Evolutionary conservation across 441 rosid genomes (phyloP), one percentile per base, ranked within the genome.

Genomic region (Erodium trifolium): DNA sequence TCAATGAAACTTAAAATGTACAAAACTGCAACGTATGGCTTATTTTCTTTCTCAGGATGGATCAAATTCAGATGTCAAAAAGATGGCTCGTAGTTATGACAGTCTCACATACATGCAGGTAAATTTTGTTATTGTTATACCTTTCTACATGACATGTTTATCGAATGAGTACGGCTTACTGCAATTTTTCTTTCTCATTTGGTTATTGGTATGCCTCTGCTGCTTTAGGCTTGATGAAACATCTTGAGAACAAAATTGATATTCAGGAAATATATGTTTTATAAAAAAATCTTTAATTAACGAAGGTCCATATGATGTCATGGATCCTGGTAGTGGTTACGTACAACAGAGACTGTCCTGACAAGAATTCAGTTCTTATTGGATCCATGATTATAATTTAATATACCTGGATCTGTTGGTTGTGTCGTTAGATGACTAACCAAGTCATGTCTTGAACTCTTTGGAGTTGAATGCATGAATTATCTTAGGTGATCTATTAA

Each of bases 71-170:
- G 78, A 68, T 49, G 99, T 93, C 68, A 85, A 74, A 85, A 72
- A 71, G 78, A 87, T 84, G 86, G 91, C 97, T 71, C 68, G 86
- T 92, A 90, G 93, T 80, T 90, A 86, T 84, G 81, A 81, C 75
- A 82, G 87, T 69, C 84, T 94, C 72, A 85, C 91, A 31, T 90
- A 88, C 80, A 86, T 94, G 82, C 96, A 90, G 89, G 99, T 92
- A 77, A 68, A 43, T 29, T 6, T 6, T 1, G 16, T 55, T 57
- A 18, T 57, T 57, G 9, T 1, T 7, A 18, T 4, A 57, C 16
- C 29, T 19, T 57, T 8, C 29, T 10, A 16, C 6, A 0, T 57
- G 8, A 29, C 63, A 17, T 57, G 27, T 11, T 57, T 57, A 57
- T 57, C 29, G 17, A 18, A 57, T 57, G 19, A 57, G 63, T 18